Evolutionary conservation across 805 yeast genomes (phyloP).

Genomic region (Lachancea kluyveri): DNA sequence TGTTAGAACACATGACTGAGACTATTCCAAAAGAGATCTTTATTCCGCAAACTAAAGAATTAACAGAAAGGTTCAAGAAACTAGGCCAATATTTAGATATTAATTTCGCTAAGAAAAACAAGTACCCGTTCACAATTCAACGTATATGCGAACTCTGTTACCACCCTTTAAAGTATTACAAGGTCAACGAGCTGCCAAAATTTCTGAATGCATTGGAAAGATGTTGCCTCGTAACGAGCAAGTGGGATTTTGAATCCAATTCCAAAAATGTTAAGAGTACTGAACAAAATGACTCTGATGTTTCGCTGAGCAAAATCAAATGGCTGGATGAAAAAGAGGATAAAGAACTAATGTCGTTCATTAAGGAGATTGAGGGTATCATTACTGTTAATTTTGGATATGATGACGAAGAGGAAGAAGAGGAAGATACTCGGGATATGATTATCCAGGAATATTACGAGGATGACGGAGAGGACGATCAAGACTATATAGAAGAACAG

Average conservation of each 20-base stretch:
- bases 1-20: slow-evolving; percentile 18
- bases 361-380: slow-evolving; percentile 26
- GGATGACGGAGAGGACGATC: slow-evolving; percentile 16
- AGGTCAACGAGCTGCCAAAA: slow-evolving; percentile 33
- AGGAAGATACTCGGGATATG: slow-evolving; percentile 14
- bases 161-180: slow-evolving; percentile 38
- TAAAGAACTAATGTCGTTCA: slow-evolving; percentile 17
- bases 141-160: slow-evolving; percentile 42
- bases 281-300: slow-evolving; percentile 14
- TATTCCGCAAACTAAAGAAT: slow-evolving; percentile 2
- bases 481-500: slow-evolving; percentile 13
- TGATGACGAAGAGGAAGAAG: slow-evolving; percentile 29
- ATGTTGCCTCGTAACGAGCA: slow-evolving; percentile 21
- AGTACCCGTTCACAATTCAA: slow-evolving; percentile 43
- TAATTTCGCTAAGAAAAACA: slow-evolving; percentile 13
- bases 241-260: slow-evolving; percentile 9
- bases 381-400: slow-evolving; percentile 29
- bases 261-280: slow-evolving; percentile 2
- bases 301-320: slow-evolving; percentile 24
- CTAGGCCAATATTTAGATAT: slow-evolving; percentile 13
- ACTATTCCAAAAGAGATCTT: slow-evolving; percentile 24
- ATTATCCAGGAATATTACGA: slow-evolving; percentile 12
- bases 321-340: slow-evolving; percentile 22
- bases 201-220: slow-evolving; percentile 38
- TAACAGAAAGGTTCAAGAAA: slow-evolving; percentile 8